Percentiles rank a stretch among this genome's conserved stretches.
Conservation (phyloP, 306 rosid species). For the Betula pendula region DNA sequence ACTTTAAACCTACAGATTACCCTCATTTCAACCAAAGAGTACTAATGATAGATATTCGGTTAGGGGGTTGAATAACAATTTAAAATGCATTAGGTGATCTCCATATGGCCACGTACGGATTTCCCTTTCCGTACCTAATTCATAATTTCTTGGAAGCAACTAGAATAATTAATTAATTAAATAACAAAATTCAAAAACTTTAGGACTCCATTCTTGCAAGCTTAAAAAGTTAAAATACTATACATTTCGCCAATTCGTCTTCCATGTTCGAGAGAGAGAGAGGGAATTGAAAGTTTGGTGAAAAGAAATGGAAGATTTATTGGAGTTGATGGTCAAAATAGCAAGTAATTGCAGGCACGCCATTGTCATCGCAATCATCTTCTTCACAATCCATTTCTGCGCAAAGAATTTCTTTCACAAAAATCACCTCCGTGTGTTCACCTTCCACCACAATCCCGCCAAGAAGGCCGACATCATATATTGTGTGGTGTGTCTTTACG, state of each 20-base stretch:
- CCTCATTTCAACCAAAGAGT: too few relatives aligned
- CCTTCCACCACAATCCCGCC: background rate
- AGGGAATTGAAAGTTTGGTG: background rate
- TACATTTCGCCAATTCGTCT: background rate
- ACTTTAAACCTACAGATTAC: too few relatives aligned
- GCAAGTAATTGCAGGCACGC: background rate
- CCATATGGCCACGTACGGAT: background rate
- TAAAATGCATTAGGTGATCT: background rate
- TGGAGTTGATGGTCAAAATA: background rate
- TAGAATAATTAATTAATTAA: background rate
- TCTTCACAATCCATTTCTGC: background rate
- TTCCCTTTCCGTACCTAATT: background rate
- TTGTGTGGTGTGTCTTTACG: conserved; percentile 28
- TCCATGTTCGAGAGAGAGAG: background rate
- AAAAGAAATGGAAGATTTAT: background rate
- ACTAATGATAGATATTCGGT: too few relatives aligned
- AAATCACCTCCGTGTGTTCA: background rate
- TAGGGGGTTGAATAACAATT: background rate
- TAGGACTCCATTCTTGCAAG: background rate
- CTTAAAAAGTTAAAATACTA: too few relatives aligned
- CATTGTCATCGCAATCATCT: background rate
- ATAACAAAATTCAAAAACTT: background rate
- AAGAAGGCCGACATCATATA: background rate
- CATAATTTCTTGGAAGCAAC: background rate
- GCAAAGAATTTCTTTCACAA: background rate